These are phyloP conservation scores for Saccharomycopsis synnaedendra DNA, from an alignment of 805 yeast species.

Conservation along the genomic window DNA sequence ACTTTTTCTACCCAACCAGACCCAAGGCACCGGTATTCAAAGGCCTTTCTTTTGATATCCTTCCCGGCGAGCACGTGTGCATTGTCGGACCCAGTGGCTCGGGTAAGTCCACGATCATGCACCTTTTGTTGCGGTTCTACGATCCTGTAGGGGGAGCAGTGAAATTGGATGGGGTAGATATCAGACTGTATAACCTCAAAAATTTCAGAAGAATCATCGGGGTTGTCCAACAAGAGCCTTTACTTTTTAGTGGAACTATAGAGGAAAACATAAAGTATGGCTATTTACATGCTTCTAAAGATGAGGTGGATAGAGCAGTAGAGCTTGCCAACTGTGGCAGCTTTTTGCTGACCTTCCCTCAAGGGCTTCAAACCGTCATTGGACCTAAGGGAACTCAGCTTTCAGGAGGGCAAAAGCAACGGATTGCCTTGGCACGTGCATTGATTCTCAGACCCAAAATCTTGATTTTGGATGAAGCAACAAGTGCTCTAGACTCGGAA, in stretches of 20 bases:
- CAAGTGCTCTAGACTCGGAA: conserved; percentile 84
- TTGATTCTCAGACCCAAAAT: conserved; percentile 67
- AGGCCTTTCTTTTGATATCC: conserved; percentile 45
- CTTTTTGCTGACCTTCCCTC: conserved; percentile 69
- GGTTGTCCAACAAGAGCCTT: conserved; percentile 90
- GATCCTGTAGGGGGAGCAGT: conserved; percentile 64
- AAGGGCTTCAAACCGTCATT: conserved; percentile 67
- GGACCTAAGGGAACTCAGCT: conserved; percentile 85
- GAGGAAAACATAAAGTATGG: conserved; percentile 80
- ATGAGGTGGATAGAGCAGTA: conserved; percentile 49
- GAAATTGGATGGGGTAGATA: conserved; percentile 49
- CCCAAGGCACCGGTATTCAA: conserved; percentile 57
- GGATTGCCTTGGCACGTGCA: conserved; percentile 86
- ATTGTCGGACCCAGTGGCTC: conserved; percentile 97
- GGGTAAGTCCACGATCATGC: conserved; percentile 84
- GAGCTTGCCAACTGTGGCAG: conserved; percentile 60
- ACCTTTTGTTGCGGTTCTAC: conserved; percentile 70
- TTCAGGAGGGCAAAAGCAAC: conserved; percentile 92
- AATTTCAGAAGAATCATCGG: conserved; percentile 67
- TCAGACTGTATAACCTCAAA: conserved; percentile 57
- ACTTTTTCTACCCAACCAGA: conserved; percentile 78
- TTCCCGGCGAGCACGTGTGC: conserved; percentile 81
- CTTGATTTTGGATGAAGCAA: conserved; percentile 86
- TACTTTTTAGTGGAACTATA: conserved; percentile 76
- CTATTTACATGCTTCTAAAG: conserved; percentile 42